phyloP scores from a whole-genome alignment of 2,329 filamentous ascomycete species.

The Clonostachys solani region DNA sequence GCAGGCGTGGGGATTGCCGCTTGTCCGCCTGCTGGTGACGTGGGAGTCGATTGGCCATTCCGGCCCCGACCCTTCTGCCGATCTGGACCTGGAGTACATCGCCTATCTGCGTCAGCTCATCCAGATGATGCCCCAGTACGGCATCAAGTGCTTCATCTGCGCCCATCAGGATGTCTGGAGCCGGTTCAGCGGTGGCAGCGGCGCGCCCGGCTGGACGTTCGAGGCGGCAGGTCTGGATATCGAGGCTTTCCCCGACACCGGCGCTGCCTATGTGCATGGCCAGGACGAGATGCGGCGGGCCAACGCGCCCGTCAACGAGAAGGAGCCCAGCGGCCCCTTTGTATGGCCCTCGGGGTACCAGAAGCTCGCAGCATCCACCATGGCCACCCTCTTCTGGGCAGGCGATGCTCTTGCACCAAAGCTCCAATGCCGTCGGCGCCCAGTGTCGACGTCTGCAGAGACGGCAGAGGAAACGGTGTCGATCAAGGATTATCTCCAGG shows the following conservation, averaged over 20 bases:
- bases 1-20: slow-evolving; percentile 28
- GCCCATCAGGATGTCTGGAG: slow-evolving; percentile 38
- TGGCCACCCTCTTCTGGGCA: slow-evolving; percentile 18
- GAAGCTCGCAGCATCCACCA: slow-evolving; percentile 25
- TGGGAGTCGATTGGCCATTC: slow-evolving; percentile 32
- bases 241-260: slow-evolving; percentile 24
- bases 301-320: slow-evolving; percentile 14
- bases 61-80: slow-evolving; percentile 19
- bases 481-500: slow-evolving; percentile 19
- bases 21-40: slow-evolving; percentile 33
- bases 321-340: slow-evolving; percentile 27
- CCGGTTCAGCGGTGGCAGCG: slow-evolving; percentile 33
- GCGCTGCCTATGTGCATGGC: slow-evolving; percentile 26
- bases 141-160: slow-evolving; percentile 34
- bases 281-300: slow-evolving; percentile 22
- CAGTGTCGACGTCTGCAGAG: not conserved
- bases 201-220: slow-evolving; percentile 35
- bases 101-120: slow-evolving; percentile 27
- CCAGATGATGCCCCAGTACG: slow-evolving; percentile 27
- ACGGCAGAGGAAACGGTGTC: slow-evolving; percentile 15
- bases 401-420: slow-evolving; percentile 17
- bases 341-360: slow-evolving; percentile 30
- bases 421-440: slow-evolving; percentile 11
- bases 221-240: slow-evolving; percentile 31
- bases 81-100: slow-evolving; percentile 31